These are phyloP conservation scores for Lachnellula subtilissima DNA, from an alignment of 2,329 filamentous ascomycete species.

Conservation along the genomic window DNA sequence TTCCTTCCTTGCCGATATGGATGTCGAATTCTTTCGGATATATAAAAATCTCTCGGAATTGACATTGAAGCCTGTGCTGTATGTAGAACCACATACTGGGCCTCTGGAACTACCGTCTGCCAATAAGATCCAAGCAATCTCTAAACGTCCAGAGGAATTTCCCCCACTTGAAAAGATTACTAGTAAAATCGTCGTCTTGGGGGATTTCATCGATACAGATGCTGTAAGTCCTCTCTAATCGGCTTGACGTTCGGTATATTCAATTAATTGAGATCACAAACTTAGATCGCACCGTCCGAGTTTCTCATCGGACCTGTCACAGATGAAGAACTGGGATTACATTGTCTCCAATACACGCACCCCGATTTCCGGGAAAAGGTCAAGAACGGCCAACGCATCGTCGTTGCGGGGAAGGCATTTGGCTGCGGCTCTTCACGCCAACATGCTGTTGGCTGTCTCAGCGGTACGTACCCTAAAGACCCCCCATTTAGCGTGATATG, in stretches of 20 bases:
- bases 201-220: constrained; percentile 43
- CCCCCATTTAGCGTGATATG: background rate
- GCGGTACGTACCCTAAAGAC: constrained; percentile 14
- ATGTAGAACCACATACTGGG: too few relatives aligned
- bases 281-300: constrained; percentile 35
- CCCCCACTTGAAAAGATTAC: constrained; percentile 14
- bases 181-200: constrained; percentile 37
- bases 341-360: constrained; percentile 38
- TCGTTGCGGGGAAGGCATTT: constrained; percentile 43
- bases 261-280: too few relatives aligned
- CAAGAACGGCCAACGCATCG: constrained; percentile 35
- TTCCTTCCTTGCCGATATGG: too few relatives aligned
- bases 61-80: too few relatives aligned
- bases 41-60: too few relatives aligned
- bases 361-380: constrained; percentile 37
- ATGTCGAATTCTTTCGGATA: too few relatives aligned
- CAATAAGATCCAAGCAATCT: too few relatives aligned
- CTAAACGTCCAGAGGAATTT: too few relatives aligned
- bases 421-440: constrained; percentile 43
- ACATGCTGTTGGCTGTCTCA: constrained; percentile 38
- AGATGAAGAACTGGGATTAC: constrained; percentile 33
- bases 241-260: too few relatives aligned
- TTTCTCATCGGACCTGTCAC: constrained; percentile 30
- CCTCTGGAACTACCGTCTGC: too few relatives aligned
- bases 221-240: constrained; percentile 27